Percentiles rank a stretch among this genome's conserved stretches.
Conservation (phyloP, 2,329 filamentous ascomycete genomes). For the Scytalidium sp. region DNA sequence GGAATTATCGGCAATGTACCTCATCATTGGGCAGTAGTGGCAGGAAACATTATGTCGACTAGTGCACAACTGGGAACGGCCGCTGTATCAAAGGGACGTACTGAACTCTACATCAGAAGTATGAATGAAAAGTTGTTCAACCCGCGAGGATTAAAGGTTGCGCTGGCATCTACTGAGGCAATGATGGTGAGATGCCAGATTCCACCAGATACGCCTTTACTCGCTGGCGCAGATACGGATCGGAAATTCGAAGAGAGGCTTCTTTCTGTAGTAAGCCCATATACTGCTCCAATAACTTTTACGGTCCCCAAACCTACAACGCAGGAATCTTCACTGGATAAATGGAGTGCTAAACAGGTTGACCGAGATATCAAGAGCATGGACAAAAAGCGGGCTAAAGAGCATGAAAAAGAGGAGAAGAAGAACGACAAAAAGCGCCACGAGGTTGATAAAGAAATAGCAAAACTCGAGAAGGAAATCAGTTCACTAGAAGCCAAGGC, state of each 20-base stretch:
- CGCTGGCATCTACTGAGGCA: constrained; percentile 21
- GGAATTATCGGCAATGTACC: constrained; percentile 26
- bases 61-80: constrained; percentile 18
- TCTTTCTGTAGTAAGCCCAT: constrained; percentile 3
- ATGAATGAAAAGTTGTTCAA: constrained; percentile 30
- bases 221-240: constrained; percentile 17
- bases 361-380: constrained; percentile 14
- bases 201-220: constrained; percentile 13
- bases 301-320: constrained; percentile 8
- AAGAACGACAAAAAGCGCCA: neutral
- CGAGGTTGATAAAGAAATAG: neutral
- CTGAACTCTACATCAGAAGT: constrained; percentile 23
- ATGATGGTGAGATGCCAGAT: constrained; percentile 22
- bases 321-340: constrained; percentile 16
- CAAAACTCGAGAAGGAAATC: neutral
- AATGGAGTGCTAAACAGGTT: constrained; percentile 24
- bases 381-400: constrained; percentile 24
- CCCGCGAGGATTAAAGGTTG: constrained; percentile 28
- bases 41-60: constrained; percentile 17
- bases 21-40: constrained; percentile 19
- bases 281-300: constrained; percentile 12
- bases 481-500: neutral
- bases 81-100: constrained; percentile 23
- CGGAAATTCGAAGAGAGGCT: constrained; percentile 2
- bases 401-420: constrained; percentile 5